phyloP scores from a whole-genome alignment of 148 eudicot genomes.

The Nepenthes gracilis region DNA sequence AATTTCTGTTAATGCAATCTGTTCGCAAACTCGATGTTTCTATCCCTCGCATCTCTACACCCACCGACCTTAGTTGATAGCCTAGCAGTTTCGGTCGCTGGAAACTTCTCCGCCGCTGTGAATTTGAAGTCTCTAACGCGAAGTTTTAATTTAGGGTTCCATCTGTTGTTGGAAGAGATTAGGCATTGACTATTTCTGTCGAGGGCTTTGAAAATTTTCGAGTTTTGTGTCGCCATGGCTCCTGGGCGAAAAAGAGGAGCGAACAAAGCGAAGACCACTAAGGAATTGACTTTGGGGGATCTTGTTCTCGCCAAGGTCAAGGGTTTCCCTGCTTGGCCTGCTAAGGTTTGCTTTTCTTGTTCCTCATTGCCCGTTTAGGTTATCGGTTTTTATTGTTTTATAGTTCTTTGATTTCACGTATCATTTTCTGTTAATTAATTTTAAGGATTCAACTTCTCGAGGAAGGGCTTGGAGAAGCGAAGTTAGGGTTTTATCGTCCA shows the following conservation, averaged over 20 bases:
- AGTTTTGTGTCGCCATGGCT: slow-evolving; percentile 36
- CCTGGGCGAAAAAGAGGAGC: slow-evolving; percentile 75
- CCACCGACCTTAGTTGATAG: too few relatives aligned
- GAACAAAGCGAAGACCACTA: slow-evolving; percentile 33
- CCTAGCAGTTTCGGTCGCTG: too few relatives aligned
- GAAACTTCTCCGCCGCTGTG: too few relatives aligned
- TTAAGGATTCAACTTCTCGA: background rate
- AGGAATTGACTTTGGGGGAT: slow-evolving; percentile 66
- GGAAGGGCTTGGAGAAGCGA: too few relatives aligned
- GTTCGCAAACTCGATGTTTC: too few relatives aligned
- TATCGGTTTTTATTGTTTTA: background rate
- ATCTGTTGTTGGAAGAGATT: too few relatives aligned
- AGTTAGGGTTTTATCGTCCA: background rate
- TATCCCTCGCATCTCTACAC: too few relatives aligned
- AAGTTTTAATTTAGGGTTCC: too few relatives aligned
- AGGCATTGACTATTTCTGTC: too few relatives aligned
- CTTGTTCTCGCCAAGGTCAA: slow-evolving; percentile 95
- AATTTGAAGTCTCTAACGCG: too few relatives aligned
- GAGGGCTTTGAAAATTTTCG: too few relatives aligned
- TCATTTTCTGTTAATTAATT: background rate
- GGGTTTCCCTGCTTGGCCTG: slow-evolving; percentile 96
- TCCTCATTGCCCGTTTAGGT: background rate
- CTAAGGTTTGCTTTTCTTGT: slow-evolving; percentile 39
- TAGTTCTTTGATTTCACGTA: background rate
- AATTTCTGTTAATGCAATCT: too few relatives aligned